A percentile compares a stretch with the other conserved stretches of the same genome.
Evolutionary conservation across 1,284 basidiomycete species (phyloP).

Genomic region (Ganoderma resinaceum): DNA sequence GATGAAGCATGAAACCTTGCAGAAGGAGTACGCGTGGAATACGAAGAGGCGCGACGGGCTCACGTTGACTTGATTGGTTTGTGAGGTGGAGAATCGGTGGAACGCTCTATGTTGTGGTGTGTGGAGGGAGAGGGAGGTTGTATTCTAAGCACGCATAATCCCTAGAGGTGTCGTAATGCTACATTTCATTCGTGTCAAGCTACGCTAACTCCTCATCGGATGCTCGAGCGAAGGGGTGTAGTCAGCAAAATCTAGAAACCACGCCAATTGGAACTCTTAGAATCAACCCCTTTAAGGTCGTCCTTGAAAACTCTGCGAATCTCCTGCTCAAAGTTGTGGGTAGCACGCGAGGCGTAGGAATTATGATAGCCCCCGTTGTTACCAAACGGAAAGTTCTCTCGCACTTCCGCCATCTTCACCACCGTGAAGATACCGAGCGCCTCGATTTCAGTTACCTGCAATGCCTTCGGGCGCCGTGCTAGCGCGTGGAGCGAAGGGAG

Average conservation of each 20-base stretch:
- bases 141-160: not conserved
- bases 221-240: not conserved
- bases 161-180: not conserved
- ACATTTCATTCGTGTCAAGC: not conserved
- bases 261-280: not conserved
- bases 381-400: slow-evolving; percentile 14
- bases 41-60: slow-evolving; percentile 15
- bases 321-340: not conserved
- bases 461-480: slow-evolving; percentile 8
- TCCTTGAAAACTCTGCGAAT: slow-evolving; percentile 4
- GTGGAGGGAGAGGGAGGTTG: not conserved
- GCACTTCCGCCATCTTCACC: slow-evolving; percentile 23
- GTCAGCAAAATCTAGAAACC: not conserved
- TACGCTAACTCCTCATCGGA: not conserved
- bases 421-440: slow-evolving; percentile 19
- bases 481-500: slow-evolving; percentile 15
- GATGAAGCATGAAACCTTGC: slow-evolving; percentile 39
- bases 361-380: not conserved
- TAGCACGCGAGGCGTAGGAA: not conserved
- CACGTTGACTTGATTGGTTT: slow-evolving; percentile 25
- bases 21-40: slow-evolving; percentile 26
- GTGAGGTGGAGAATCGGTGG: not conserved
- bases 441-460: slow-evolving; percentile 18
- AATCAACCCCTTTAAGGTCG: not conserved
- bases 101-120: not conserved